Evolutionary conservation across 2,329 filamentous ascomycete species (phyloP).

Genomic region (Pseudocercospora macadamiae): DNA sequence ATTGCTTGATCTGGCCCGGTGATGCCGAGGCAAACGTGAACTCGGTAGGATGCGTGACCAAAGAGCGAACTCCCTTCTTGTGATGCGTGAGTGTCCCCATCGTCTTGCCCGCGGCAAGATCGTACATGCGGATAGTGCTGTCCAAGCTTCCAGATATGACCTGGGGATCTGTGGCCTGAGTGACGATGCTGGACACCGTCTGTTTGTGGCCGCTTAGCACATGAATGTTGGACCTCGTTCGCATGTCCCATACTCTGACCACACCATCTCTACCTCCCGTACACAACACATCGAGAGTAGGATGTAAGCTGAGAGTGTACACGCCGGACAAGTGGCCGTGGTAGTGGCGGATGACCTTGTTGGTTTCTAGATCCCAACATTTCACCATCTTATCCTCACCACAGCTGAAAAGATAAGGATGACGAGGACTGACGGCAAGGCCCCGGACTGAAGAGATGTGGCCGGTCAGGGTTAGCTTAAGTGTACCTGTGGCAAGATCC

Average conservation of each 20-base stretch:
- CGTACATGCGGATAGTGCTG: conserved; percentile 88
- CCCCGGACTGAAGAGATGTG: conserved; percentile 94
- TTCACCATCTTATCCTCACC: conserved; percentile 99
- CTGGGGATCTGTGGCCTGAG: conserved; percentile 95
- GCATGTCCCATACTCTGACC: conserved; percentile 97
- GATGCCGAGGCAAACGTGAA: conserved; percentile 96
- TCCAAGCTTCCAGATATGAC: conserved; percentile 93
- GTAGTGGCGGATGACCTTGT: conserved; percentile 97
- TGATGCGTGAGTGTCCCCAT: conserved; percentile 97
- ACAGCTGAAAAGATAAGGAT: conserved; percentile 96
- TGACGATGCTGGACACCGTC: conserved; percentile 86
- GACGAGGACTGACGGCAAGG: conserved; percentile 85
- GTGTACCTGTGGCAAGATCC: conserved; percentile 86
- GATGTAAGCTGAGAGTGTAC: conserved; percentile 90
- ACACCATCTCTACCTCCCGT: conserved; percentile 95
- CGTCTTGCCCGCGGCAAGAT: conserved; percentile 91
- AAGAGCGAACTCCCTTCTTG: conserved; percentile 90
- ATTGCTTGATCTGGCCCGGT: conserved; percentile 95
- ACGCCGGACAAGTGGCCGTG: conserved; percentile 96
- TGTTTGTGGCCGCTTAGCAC: conserved; percentile 88
- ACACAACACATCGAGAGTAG: conserved; percentile 89
- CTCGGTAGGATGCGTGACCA: conserved; percentile 84
- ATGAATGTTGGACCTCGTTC: conserved; percentile 92
- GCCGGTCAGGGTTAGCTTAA: conserved; percentile 84
- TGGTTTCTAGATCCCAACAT: conserved; percentile 99